Evolutionary conservation across 2,329 filamentous ascomycete genomes (phyloP), one percentile per base, ranked within the genome.

Genomic region (Aspergillus ochraceus): DNA sequence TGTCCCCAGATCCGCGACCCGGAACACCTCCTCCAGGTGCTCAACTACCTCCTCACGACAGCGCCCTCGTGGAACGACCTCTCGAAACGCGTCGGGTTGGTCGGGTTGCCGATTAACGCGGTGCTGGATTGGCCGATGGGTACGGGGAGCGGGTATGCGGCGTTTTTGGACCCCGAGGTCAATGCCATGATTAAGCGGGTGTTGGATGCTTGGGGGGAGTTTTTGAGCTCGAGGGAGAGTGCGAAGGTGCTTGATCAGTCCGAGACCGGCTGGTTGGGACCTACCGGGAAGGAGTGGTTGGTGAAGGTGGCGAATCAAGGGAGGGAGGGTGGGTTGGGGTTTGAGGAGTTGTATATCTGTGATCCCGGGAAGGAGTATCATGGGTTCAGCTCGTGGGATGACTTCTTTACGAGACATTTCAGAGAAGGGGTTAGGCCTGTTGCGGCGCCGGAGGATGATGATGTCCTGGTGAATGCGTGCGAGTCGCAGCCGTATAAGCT

Each of bases 381-480:
- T 62, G 88, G 88, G 19, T 90, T 79, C 76, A 83, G 79, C 58
- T 89, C 86, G 0, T 90, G 88, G 88, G 88, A 91, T 60, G 78
- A 85, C 67, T 91, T 90, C 76, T 90, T 91, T 75, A 89, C 86
- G 0, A 82, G 88, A 6, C 58, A 77, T 5, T 81, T 90, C 57
- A 79, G 75, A 9, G 79, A 84, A 3, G 75, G 74, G 0, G 79
- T 84, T 2, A 82, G 88, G 0, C 88, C 88, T 0, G 77, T 90
- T 1, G 84, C 83, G 0, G 77, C 85, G 0, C 81, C 90, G 59
- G 65, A 71, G 1, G 64, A 74, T 10, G 74, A 80, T 59, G 73
- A 68, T 32, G 76, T 86, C 22, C 83, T 91, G 57, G 82, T 78
- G 53, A 90, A 89, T 70, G 81, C 84, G 0, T 90, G 88, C 74